Percentiles rank a stretch among this genome's conserved stretches.
phyloP scores from a whole-genome alignment of 2,329 filamentous ascomycete genomes.

The Plenodomus tracheiphilus region DNA sequence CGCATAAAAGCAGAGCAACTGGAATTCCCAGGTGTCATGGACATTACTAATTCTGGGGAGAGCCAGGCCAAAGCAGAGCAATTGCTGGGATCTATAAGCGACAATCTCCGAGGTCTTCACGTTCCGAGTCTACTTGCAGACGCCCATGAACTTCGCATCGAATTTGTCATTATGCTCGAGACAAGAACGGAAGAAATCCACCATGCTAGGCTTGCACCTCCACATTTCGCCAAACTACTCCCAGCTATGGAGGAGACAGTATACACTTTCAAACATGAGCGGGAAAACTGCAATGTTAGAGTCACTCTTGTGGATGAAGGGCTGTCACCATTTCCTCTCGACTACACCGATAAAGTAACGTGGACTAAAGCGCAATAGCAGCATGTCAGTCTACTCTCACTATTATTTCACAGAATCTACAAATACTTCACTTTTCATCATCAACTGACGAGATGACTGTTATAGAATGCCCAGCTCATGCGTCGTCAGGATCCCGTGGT shows the following conservation, averaged over 20 bases:
- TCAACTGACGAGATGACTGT: no score
- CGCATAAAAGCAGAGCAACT: conserved; percentile 30
- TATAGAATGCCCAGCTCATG: no score
- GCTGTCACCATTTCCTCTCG: conserved; percentile 17
- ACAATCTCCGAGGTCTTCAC: neutral
- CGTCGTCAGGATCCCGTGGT: no score
- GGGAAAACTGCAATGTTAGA: conserved; percentile 10
- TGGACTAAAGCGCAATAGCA: conserved; percentile 25
- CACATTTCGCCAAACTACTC: conserved; percentile 17
- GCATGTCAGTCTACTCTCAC: conserved; percentile 3
- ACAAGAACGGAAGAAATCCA: neutral
- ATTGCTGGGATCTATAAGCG: neutral
- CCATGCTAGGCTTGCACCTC: neutral
- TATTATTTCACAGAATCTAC: no score
- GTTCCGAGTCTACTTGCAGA: neutral
- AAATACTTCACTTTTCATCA: no score
- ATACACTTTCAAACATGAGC: conserved; percentile 23
- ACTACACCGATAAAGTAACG: conserved; percentile 15
- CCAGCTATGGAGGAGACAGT: conserved; percentile 19
- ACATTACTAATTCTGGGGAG: neutral
- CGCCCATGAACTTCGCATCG: conserved; percentile 11
- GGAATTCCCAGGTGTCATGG: neutral
- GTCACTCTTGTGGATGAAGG: conserved; percentile 23
- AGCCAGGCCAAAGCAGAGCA: neutral
- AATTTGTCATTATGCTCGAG: conserved; percentile 26